Conservation (phyloP, 495 filamentous ascomycete species). For the Aspergillus coremiiformis region DNA sequence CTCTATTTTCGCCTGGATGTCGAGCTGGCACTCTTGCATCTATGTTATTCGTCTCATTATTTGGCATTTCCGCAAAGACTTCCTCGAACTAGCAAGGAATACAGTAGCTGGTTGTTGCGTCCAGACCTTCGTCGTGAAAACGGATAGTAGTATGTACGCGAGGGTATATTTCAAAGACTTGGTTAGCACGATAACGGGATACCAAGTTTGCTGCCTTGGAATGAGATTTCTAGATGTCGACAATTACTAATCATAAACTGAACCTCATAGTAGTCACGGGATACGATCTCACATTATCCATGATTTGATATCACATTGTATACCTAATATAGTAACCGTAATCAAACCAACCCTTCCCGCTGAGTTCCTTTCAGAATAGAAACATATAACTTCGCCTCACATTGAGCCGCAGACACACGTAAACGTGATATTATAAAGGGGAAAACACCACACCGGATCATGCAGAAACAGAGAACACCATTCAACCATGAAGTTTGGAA, state of each 20-base stretch:
- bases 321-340: neutral
- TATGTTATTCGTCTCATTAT: neutral
- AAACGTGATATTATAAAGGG: neutral
- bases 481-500: neutral
- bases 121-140: neutral
- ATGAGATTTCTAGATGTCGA: no score
- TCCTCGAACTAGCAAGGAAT: neutral
- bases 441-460: constrained; percentile 2
- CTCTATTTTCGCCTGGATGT: neutral
- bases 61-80: neutral
- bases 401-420: neutral
- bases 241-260: neutral
- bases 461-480: neutral
- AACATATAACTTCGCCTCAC: neutral
- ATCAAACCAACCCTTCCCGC: neutral
- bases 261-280: neutral
- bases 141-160: no score
- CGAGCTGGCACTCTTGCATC: constrained; percentile 4
- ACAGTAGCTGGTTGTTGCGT: neutral
- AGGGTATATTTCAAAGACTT: no score
- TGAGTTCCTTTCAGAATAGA: neutral
- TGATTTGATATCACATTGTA: neutral
- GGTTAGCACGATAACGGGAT: no score
- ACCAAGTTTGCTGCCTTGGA: no score
- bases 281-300: neutral